Evolutionary conservation across 2,329 filamentous ascomycete genomes (phyloP), one percentile per base, ranked within the genome.

Genomic region (Curvularia sp.): DNA sequence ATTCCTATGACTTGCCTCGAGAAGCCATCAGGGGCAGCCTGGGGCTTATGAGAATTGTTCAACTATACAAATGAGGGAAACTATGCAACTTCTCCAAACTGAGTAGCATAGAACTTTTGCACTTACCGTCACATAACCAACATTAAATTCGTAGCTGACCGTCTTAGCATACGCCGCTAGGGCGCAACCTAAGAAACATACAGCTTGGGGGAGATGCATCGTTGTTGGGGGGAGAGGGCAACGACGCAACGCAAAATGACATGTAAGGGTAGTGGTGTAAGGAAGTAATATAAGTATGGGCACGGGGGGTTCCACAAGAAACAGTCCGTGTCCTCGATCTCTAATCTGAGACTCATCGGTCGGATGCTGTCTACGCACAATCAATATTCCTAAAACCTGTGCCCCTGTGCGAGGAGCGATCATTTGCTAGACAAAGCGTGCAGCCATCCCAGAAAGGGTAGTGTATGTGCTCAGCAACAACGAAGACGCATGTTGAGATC

Each of bases 1-100:
- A 95, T 89, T 46, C 89, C 90, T 71, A 94, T 91, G 3, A 85
- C 85, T n/a, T 86, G 83, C 31, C 90, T 84, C 39, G 85, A 81
- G 58, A 83, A 83, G 22, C 87, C 88, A 78, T 94, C 91, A 0
- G 91, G 91, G 4, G 68, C 44, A 31, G 57, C 57, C 57, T 56
- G 26, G 2, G 5, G 2, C 3, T 18, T 26, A 35, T 59, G 2
- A 59, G 57, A 12, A 39, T 24, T 28, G 22, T 4, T 6, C n/a
- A 18, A n/a, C 10, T 0, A 15, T 26, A 8, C 1, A 20, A 20
- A 6, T n/a, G 2, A 12, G 12, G 8, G 20, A 26, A 24, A 30
- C 6, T 26, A 13, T 42, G 18, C 10, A 18, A 20, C 22, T 20
- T 44, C 28, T 12, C 10, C 30, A 6, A 3, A 10, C n/a, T 12